Evolutionary conservation across 1,139 yeast genomes (phyloP).

Genomic region (Komagataea norvegica): DNA sequence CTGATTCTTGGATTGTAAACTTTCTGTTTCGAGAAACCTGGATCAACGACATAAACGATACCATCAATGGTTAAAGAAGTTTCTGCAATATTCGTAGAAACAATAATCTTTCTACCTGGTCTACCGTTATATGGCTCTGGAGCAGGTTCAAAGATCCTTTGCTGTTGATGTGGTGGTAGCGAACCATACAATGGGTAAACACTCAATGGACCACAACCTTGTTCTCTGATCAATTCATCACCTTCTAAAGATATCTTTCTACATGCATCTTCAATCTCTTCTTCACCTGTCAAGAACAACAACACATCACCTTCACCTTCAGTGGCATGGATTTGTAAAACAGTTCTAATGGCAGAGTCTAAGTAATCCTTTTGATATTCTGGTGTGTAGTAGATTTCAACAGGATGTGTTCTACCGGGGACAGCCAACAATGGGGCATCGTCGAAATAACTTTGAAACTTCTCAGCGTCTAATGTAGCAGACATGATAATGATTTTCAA

Average conservation of each 20-base stretch:
- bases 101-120: conserved; percentile 89
- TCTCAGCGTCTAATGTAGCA: conserved; percentile 96
- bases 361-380: conserved; percentile 92
- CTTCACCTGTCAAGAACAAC: conserved; percentile 92
- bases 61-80: conserved; percentile 98
- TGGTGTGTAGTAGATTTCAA: conserved; percentile 93
- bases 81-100: conserved; percentile 97
- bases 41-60: conserved; percentile 94
- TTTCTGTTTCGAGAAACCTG: conserved; percentile 95
- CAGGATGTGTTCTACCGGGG: conserved; percentile 98
- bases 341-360: conserved; percentile 93
- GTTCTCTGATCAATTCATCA: conserved; percentile 83
- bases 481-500: conserved; percentile 93
- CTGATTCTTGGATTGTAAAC: conserved; percentile 95
- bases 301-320: conserved; percentile 92
- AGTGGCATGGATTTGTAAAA: conserved; percentile 92
- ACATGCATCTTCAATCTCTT: conserved; percentile 96
- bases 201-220: conserved; percentile 79
- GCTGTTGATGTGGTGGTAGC: conserved; percentile 93
- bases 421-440: conserved; percentile 93
- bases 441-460: conserved; percentile 84
- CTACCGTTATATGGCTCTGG: conserved; percentile 59
- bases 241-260: conserved; percentile 82
- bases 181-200: conserved; percentile 96
- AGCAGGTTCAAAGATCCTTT: conserved; percentile 87